These are phyloP conservation scores for Chaetomium tenue DNA, from an alignment of 495 filamentous ascomycete species.

Conservation along the genomic window DNA sequence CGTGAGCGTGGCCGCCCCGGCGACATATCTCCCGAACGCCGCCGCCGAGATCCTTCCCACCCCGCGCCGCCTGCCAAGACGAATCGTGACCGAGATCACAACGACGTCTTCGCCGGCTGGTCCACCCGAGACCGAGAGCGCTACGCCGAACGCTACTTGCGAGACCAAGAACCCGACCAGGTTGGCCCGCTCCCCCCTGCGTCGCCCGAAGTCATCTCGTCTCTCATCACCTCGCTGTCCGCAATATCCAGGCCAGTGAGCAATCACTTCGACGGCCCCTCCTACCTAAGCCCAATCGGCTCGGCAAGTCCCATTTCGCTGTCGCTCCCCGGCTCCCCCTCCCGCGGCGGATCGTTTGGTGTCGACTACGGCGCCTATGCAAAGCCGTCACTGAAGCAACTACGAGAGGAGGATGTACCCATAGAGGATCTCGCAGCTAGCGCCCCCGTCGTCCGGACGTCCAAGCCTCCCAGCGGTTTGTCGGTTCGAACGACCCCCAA, in stretches of 20 bases:
- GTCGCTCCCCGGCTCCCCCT: constrained; percentile 50
- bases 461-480: constrained; percentile 73
- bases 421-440: constrained; percentile 64
- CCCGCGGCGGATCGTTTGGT: constrained; percentile 58
- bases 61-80: constrained; percentile 21
- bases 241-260: constrained; percentile 75
- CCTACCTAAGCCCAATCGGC: constrained; percentile 31
- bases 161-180: constrained; percentile 32
- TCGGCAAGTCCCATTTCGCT: constrained; percentile 43
- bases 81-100: constrained; percentile 26
- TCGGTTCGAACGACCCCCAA: constrained; percentile 63
- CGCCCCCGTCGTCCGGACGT: constrained; percentile 80
- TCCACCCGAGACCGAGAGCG: constrained; percentile 30
- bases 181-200: constrained; percentile 50
- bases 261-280: constrained; percentile 63
- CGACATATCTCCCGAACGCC: constrained; percentile 18
- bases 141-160: constrained; percentile 33
- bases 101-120: constrained; percentile 36
- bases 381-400: constrained; percentile 40
- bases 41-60: constrained; percentile 21
- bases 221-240: constrained; percentile 86
- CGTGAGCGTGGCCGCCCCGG: constrained; percentile 29
- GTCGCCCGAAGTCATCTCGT: constrained; percentile 91
- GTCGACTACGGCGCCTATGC: constrained; percentile 67
- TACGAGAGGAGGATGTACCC: constrained; percentile 62